Base-by-base conservation (phyloP, 441 rosid species). In the Manihot esculenta region DNA sequence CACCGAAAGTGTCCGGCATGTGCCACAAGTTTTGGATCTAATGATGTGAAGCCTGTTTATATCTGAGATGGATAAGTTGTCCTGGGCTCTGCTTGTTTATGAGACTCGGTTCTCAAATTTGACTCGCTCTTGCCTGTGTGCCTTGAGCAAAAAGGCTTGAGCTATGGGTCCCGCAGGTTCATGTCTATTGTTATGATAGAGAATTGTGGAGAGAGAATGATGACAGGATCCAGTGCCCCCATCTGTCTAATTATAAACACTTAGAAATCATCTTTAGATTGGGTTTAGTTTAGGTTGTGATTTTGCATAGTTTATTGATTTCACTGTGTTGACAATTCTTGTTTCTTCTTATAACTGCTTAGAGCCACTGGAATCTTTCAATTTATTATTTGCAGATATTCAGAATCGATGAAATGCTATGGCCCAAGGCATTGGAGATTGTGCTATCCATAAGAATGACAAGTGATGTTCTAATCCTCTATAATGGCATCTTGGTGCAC, bases 1-100 rank as follows among this genome's bases (percentile, higher is more conserved):
- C 94, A 88, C 60, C 89, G 96, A 68, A 96, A 93, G 79, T 96
- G 98, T 77, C 97, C 97, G 8, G 82, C 81, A 7, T 96, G 99
- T 73, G 81, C 87, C 27, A 84, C 89, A 58, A 96, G 92, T 85
- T 93, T 96, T 71, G 94, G 98, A 56, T 75, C 82, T 23, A 93
- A 91, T 60, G 97, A 96, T 65, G 93, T 96, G 53, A 96, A 89
- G 73, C 97, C 97, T 76, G 97, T 90, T 64, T 90, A 90, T 70
- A 88, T 90, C 78, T 90, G 85, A 88, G 24, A 0, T 53, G 48
- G 26, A 55, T 66, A 23, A 49, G 41, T 27, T 63, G 17, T 53
- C 27, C 51, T 8, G 5, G 44, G 59, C n/a, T n/a, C 62, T 64
- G 72, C 54, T 62, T 54, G 13, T 42, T 24, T 68, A 70, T 3